phyloP scores from a whole-genome alignment of 2,329 filamentous ascomycete genomes.

The Rutstroemia sydowiana region DNA sequence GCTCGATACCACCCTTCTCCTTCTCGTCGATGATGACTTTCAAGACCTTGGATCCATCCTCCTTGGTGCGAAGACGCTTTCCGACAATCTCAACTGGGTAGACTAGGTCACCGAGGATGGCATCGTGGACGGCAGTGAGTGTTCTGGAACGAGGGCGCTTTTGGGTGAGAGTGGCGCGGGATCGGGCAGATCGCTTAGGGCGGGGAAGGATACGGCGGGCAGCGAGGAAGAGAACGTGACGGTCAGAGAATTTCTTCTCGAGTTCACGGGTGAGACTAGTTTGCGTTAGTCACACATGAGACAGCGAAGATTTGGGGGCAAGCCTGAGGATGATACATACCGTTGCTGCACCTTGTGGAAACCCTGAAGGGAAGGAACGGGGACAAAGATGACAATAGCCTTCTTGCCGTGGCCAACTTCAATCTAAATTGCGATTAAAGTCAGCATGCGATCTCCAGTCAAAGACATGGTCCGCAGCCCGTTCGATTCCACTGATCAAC shows the following conservation, averaged over 20 bases:
- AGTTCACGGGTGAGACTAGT: conserved; percentile 95
- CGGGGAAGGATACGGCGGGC: conserved; percentile 97
- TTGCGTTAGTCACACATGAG: neutral
- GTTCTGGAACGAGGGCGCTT: conserved; percentile 98
- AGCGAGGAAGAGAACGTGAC: conserved; percentile 97
- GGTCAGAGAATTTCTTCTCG: conserved; percentile 99
- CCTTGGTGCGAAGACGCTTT: conserved; percentile 97
- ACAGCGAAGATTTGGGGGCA: neutral
- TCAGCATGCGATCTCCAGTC: conserved; percentile 70
- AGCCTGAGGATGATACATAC: conserved; percentile 54
- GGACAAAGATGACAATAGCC: conserved; percentile 99
- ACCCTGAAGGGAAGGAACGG: conserved; percentile 93
- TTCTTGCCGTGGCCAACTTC: conserved; percentile 99
- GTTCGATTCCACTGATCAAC: conserved; percentile 53
- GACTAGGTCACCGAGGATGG: conserved; percentile 95
- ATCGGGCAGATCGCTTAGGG: conserved; percentile 96
- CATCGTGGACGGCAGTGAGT: conserved; percentile 96
- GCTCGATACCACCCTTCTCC: conserved; percentile 98
- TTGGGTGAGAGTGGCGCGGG: conserved; percentile 93
- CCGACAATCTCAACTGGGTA: conserved; percentile 99
- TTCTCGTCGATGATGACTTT: conserved; percentile 99
- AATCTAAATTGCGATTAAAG: conserved; percentile 70
- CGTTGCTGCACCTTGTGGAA: conserved; percentile 99
- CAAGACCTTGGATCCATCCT: conserved; percentile 96
- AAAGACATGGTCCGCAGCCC: conserved; percentile 61